phyloP scores from a whole-genome alignment of 106 monocot genomes.

The Dendrobium chrysotoxum region DNA sequence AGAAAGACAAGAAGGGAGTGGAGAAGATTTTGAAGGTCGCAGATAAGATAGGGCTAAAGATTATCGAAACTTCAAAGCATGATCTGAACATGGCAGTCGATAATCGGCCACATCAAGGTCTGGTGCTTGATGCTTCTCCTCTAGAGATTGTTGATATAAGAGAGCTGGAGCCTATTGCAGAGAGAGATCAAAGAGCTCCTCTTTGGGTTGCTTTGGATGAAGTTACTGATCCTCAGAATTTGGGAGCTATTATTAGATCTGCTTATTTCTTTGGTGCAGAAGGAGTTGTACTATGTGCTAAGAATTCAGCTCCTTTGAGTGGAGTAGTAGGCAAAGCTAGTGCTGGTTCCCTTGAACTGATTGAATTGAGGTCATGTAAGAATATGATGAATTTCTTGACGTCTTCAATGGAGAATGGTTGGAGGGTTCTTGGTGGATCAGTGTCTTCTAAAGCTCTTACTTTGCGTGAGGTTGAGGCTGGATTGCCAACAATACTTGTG shows the following conservation, averaged over 20 bases:
- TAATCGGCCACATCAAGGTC: slow-evolving; percentile 87
- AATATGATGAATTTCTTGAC: slow-evolving; percentile 97
- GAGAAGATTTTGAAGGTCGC: slow-evolving; percentile 61
- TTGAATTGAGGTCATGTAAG: slow-evolving; percentile 76
- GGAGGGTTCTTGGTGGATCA: slow-evolving; percentile 84
- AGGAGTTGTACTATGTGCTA: slow-evolving; percentile 75
- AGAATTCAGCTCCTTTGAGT: slow-evolving; percentile 90
- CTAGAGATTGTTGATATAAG: slow-evolving; percentile 65
- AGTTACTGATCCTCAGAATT: slow-evolving; percentile 87
- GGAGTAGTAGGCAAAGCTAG: slow-evolving; percentile 97
- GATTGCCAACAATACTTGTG: slow-evolving; percentile 76
- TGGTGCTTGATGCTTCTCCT: slow-evolving; percentile 83
- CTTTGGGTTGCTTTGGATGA: slow-evolving; percentile 92
- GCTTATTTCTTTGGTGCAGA: slow-evolving; percentile 82
- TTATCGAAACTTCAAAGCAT: slow-evolving; percentile 73
- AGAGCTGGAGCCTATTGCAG: slow-evolving; percentile 36
- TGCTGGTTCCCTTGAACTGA: slow-evolving; percentile 85
- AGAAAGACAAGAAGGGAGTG: slow-evolving; percentile 80
- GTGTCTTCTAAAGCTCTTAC: slow-evolving; percentile 60
- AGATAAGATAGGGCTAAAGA: slow-evolving; percentile 52
- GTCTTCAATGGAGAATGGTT: slow-evolving; percentile 70
- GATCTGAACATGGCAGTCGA: slow-evolving; percentile 86
- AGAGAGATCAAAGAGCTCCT: slow-evolving; percentile 41
- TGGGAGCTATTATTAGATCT: slow-evolving; percentile 84
- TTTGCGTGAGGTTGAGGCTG: slow-evolving; percentile 45